Conservation (phyloP, 2,329 filamentous ascomycete genomes). For the Xylogone sp. region DNA sequence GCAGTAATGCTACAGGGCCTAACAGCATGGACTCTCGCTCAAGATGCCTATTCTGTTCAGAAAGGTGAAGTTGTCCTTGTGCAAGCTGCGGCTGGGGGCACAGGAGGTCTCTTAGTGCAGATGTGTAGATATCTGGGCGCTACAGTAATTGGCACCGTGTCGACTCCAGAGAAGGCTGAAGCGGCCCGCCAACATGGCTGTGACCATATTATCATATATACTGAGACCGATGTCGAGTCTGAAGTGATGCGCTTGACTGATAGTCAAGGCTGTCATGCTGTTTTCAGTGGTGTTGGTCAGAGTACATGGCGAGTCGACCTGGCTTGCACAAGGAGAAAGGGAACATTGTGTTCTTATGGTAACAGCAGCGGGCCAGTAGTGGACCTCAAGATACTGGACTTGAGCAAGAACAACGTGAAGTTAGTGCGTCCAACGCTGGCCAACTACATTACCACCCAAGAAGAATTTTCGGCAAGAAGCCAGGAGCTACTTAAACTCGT, state of each 20-base stretch:
- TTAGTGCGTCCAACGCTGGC: slow-evolving; percentile 43
- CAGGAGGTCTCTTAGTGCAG: slow-evolving; percentile 53
- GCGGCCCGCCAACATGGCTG: slow-evolving; percentile 26
- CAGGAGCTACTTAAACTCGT: background rate
- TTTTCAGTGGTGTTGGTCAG: background rate
- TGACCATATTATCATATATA: background rate
- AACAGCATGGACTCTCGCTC: slow-evolving; percentile 48
- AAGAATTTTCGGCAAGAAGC: slow-evolving; percentile 35
- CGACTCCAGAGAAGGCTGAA: slow-evolving; percentile 39
- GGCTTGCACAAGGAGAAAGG: slow-evolving; percentile 28
- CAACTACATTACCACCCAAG: slow-evolving; percentile 36
- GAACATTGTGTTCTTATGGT: slow-evolving; percentile 43
- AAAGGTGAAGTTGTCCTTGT: slow-evolving; percentile 48
- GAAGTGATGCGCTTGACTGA: background rate
- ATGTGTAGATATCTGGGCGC: slow-evolving; percentile 50
- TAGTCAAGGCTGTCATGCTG: background rate
- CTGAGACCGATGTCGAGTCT: background rate
- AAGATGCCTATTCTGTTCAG: slow-evolving; percentile 31
- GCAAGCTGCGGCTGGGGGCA: slow-evolving; percentile 50
- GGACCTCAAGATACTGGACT: background rate
- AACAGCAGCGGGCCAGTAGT: slow-evolving; percentile 43
- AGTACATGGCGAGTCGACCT: background rate
- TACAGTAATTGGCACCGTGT: slow-evolving; percentile 49
- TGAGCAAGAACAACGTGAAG: slow-evolving; percentile 37
- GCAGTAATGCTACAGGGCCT: slow-evolving; percentile 30